Conservation (phyloP, 2,329 filamentous ascomycete species). For the Aspergillus persii region DNA sequence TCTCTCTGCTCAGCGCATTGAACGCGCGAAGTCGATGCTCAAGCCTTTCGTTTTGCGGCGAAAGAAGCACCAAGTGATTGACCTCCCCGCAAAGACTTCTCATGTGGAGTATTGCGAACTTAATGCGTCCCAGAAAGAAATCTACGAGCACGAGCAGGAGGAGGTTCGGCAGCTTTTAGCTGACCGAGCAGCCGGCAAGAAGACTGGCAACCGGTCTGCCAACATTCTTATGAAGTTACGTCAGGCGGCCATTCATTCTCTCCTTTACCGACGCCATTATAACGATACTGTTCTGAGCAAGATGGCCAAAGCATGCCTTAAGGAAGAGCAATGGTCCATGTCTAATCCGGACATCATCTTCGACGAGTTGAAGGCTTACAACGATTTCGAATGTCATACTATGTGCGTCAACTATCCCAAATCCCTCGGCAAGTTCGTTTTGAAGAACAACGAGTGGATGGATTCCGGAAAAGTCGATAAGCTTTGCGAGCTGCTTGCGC, state of each 20-base stretch:
- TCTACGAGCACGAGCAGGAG: slow-evolving; percentile 71
- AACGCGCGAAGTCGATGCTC: slow-evolving; percentile 83
- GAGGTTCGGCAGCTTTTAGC: slow-evolving; percentile 60
- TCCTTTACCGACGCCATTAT: slow-evolving; percentile 82
- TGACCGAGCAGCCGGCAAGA: slow-evolving; percentile 56
- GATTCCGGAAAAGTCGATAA: slow-evolving; percentile 81
- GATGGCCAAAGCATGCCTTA: slow-evolving; percentile 75
- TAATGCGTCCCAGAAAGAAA: slow-evolving; percentile 65
- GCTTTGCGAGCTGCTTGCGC: slow-evolving; percentile 69
- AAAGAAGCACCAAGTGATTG: slow-evolving; percentile 88
- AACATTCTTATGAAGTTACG: slow-evolving; percentile 87
- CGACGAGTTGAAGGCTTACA: slow-evolving; percentile 54
- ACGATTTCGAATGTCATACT: slow-evolving; percentile 61
- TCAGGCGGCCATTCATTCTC: slow-evolving; percentile 86
- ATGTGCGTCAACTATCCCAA: slow-evolving; percentile 55
- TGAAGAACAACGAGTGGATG: slow-evolving; percentile 65
- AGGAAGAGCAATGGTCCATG: slow-evolving; percentile 57
- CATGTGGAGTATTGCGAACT: slow-evolving; percentile 80
- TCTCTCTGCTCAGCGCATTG: slow-evolving; percentile 81
- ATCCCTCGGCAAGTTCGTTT: slow-evolving; percentile 54
- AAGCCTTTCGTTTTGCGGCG: slow-evolving; percentile 92
- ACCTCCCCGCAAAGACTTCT: slow-evolving; percentile 76
- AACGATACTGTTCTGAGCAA: slow-evolving; percentile 69
- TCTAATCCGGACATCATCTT: slow-evolving; percentile 53
- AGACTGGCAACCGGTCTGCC: slow-evolving; percentile 52